These are phyloP conservation scores for Fistulinella staudtii DNA, from an alignment of 1,284 basidiomycete species.

Conservation along the genomic window DNA sequence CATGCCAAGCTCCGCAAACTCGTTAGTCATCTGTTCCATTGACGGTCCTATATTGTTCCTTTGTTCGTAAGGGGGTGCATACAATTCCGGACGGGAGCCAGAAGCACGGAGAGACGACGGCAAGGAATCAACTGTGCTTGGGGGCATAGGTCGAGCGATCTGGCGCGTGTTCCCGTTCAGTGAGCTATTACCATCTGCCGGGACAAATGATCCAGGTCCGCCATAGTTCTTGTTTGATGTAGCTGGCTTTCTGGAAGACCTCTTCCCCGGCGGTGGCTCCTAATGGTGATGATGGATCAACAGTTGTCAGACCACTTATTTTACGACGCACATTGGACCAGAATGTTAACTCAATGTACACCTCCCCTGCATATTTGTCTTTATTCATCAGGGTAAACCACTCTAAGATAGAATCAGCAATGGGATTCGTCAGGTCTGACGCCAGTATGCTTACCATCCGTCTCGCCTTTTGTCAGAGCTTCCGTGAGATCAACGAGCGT, in stretches of 20 bases:
- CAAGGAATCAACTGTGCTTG: constrained; percentile 48
- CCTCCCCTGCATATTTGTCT: constrained; percentile 90
- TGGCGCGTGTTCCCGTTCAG: constrained; percentile 22
- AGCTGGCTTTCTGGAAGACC: constrained; percentile 46
- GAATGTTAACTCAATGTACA: constrained; percentile 93
- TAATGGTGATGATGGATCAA: constrained; percentile 30
- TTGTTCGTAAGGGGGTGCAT: constrained; percentile 66
- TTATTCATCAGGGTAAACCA: constrained; percentile 91
- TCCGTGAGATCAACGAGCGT: constrained; percentile 83
- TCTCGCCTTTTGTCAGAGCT: constrained; percentile 91
- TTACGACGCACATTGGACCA: constrained; percentile 85
- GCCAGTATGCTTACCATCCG: constrained; percentile 70
- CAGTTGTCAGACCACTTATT: neutral
- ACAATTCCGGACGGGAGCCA: constrained; percentile 64
- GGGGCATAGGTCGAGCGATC: constrained; percentile 36
- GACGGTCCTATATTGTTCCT: constrained; percentile 34
- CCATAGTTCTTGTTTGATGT: constrained; percentile 62
- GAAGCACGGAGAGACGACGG: constrained; percentile 56
- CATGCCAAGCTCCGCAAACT: constrained; percentile 66
- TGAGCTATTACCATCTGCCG: constrained; percentile 42
- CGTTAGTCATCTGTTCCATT: constrained; percentile 52
- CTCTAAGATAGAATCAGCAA: constrained; percentile 48
- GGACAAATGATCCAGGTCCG: constrained; percentile 70
- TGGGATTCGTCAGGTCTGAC: constrained; percentile 1
- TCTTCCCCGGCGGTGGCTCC: constrained; percentile 75